A percentile compares a stretch with the other conserved stretches of the same genome.
Conservation (phyloP, 2,329 filamentous ascomycete genomes). For the Ascochyta clinopodiicola region DNA sequence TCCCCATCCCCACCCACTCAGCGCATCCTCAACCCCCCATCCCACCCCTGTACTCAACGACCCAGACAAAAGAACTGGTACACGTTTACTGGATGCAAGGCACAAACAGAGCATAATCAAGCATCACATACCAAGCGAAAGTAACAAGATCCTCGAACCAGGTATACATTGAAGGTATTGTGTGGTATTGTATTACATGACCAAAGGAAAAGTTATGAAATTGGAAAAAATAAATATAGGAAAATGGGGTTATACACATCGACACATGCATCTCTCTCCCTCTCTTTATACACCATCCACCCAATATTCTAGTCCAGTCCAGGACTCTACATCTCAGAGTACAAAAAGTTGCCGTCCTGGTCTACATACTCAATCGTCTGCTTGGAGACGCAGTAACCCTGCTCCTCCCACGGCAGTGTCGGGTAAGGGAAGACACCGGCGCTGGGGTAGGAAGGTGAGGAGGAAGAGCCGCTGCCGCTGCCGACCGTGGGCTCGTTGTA, state of each 20-base stretch:
- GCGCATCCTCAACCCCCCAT: too few species aligned
- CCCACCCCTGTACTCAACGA: too few species aligned
- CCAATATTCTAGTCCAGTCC: neutral
- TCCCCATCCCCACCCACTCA: too few species aligned
- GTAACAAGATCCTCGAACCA: neutral
- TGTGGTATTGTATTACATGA: constrained; percentile 6
- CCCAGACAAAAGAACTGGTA: too few species aligned
- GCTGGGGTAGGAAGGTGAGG: constrained; percentile 1
- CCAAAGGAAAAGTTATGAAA: neutral
- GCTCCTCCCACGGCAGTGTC: constrained; percentile 32
- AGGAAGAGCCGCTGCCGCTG: neutral
- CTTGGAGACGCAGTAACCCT: constrained; percentile 40
- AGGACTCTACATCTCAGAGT: constrained; percentile 26
- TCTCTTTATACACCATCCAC: neutral
- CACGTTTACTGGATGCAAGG: too few species aligned
- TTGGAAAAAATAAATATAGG: neutral
- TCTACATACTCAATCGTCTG: constrained; percentile 47
- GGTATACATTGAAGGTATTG: constrained; percentile 9
- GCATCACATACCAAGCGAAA: neutral
- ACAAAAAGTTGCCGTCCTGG: constrained; percentile 40
- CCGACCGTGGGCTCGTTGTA: constrained; percentile 17
- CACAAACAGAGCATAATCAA: too few species aligned
- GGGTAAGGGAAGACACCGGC: constrained; percentile 25
- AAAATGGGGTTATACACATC: neutral
- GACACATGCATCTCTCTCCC: neutral